Evolutionary conservation across 2,329 filamentous ascomycete species (phyloP), one percentile per base, ranked within the genome.

Genomic region (Apiospora rasikravindrae): DNA sequence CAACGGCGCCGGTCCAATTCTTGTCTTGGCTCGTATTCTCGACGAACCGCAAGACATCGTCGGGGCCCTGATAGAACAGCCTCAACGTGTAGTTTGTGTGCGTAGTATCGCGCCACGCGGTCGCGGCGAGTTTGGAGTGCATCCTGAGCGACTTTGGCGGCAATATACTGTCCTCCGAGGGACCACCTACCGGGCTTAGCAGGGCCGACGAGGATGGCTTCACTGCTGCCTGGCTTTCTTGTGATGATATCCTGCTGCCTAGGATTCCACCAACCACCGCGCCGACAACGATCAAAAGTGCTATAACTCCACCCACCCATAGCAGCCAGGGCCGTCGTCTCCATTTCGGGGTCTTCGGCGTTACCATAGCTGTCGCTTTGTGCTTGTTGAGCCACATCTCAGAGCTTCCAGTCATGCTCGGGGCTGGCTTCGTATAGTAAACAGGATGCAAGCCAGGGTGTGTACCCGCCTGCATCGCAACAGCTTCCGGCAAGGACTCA

Each of bases 81-180:
- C 76, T 71, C 37, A 76, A 72, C 44, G 73, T 74, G 22, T 76
- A 77, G 51, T 75, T 71, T 4, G 45, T 22, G 37, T 44, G 73
- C 26, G 71, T 68, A 16, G 57, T 67, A 22, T 53, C 72, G 37
- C 75, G 73, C 68, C 76, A 76, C 1, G 76, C 76, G 10, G 75
- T 75, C 22, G 76, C 75, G 11, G 76, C 76, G 42, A 77, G 70
- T 40, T 69, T 74, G 10, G 76, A 77, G n/a, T 73, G 71, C n/a
- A 49, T 42, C 45, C 73, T 74, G 33, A 77, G 75, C 16, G 73
- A 70, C 64, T 69, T 72, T 19, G 69, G 40, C 40, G 71, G 53
- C 26, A 16, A 40, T 47, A 67, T 64, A 26, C 24, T 66, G 70
- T 71, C 49, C 19, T 49, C 68, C n/a, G 68, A 10, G 8, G 19